Conservation (phyloP, 352 stramenopile species). For the Pythium plurisporium region DNA sequence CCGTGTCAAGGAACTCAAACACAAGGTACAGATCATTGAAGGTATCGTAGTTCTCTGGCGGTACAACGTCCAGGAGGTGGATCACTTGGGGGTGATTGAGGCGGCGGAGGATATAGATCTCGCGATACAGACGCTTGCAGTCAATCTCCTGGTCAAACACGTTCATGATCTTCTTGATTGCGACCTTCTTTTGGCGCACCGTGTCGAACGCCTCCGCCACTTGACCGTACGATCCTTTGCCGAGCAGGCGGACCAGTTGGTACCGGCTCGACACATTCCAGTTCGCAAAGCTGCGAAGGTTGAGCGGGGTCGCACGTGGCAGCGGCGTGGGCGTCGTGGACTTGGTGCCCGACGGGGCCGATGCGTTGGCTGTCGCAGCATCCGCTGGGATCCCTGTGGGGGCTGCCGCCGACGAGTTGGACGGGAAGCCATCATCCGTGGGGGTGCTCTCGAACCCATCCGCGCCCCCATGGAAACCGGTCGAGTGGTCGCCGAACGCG, state of each 20-base stretch:
- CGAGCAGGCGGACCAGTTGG: constrained; percentile 71
- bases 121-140: constrained; percentile 82
- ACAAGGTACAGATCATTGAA: constrained; percentile 92
- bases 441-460: constrained; percentile 66
- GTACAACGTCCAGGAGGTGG: constrained; percentile 78
- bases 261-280: constrained; percentile 81
- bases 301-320: constrained; percentile 62
- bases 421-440: constrained; percentile 37
- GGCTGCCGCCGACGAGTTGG: constrained; percentile 28
- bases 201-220: constrained; percentile 80
- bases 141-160: constrained; percentile 87
- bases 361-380: constrained; percentile 21
- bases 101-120: constrained; percentile 87
- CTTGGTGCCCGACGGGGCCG: constrained; percentile 28
- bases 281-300: constrained; percentile 78
- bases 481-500: constrained; percentile 64
- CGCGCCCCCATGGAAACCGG: constrained; percentile 49
- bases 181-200: constrained; percentile 74
- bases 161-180: constrained; percentile 89
- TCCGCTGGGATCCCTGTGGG: constrained; percentile 23
- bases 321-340: constrained; percentile 54
- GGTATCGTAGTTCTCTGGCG: constrained; percentile 73
- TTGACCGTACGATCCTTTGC: constrained; percentile 85
- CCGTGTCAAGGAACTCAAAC: constrained; percentile 92
- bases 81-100: constrained; percentile 80